phyloP scores from a whole-genome alignment of 140 eudicot species.

The Anethum foeniculum region DNA sequence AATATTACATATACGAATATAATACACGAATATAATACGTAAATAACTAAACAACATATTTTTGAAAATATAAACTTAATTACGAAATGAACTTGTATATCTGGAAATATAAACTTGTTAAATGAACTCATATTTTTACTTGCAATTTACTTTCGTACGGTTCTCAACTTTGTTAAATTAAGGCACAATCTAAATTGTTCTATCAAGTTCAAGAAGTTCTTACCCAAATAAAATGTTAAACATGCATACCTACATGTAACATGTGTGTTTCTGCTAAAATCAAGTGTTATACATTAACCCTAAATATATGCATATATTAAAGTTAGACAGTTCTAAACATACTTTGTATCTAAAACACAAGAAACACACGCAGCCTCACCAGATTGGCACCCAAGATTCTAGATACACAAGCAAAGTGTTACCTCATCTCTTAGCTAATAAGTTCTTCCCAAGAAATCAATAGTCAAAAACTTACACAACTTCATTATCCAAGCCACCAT shows the following conservation, averaged over 20 bases:
- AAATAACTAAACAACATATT: too few relatives aligned
- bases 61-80: too few relatives aligned
- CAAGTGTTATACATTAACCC: too few relatives aligned
- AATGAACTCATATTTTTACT: not conserved
- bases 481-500: not conserved
- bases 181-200: not conserved
- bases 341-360: conserved; percentile 11
- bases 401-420: not conserved
- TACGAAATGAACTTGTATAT: too few relatives aligned
- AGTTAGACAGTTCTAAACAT: conserved; percentile 1
- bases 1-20: too few relatives aligned
- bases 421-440: conserved; percentile 6
- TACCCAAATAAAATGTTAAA: not conserved
- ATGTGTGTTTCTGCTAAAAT: not conserved
- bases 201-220: not conserved
- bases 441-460: not conserved
- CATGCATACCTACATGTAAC: not conserved
- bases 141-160: not conserved
- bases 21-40: too few relatives aligned
- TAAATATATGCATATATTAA: too few relatives aligned
- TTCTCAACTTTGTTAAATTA: not conserved
- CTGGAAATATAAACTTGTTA: too few relatives aligned
- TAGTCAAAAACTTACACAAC: not conserved
- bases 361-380: conserved; percentile 19
- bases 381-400: not conserved